A percentile compares a stretch with the other conserved stretches of the same genome.
Conservation (phyloP, 2,329 filamentous ascomycete genomes). For the Fusarium pseudonygamai region DNA sequence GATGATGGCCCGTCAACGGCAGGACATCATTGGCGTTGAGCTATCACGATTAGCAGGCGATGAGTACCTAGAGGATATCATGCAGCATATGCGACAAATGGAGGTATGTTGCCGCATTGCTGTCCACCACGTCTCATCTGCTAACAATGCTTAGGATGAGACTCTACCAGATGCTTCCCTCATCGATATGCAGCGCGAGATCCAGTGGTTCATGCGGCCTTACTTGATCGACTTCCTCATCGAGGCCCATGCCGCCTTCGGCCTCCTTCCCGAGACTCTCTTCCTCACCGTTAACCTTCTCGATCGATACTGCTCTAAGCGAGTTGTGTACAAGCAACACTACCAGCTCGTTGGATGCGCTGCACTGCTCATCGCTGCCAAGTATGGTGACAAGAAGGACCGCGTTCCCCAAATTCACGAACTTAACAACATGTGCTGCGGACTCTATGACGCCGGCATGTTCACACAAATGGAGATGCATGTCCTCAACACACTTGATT, state of each 20-base stretch:
- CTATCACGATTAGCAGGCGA: conserved; percentile 85
- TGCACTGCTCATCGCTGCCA: conserved; percentile 93
- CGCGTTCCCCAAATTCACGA: conserved; percentile 97
- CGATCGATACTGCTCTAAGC: conserved; percentile 96
- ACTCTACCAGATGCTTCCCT: conserved; percentile 96
- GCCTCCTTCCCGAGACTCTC: conserved; percentile 90
- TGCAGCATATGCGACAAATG: conserved; percentile 95
- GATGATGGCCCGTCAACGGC: conserved; percentile 81
- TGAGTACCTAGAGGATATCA: conserved; percentile 93
- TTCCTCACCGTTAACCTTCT: conserved; percentile 97
- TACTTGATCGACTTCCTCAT: conserved; percentile 98
- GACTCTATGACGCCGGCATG: conserved; percentile 98
- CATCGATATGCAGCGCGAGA: conserved; percentile 99
- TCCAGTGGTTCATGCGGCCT: conserved; percentile 99
- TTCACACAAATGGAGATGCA: conserved; percentile 99
- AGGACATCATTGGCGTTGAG: conserved; percentile 89
- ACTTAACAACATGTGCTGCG: conserved; percentile 99
- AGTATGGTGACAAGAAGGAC: conserved; percentile 99
- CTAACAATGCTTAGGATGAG: conserved; percentile 65
- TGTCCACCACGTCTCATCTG: not conserved
- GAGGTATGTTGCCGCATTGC: conserved; percentile 66
- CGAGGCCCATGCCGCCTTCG: conserved; percentile 95
- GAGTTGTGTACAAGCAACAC: conserved; percentile 98
- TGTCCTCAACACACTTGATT: conserved; percentile 95
- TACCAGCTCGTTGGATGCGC: conserved; percentile 98